phyloP scores from a whole-genome alignment of 2,329 filamentous ascomycete species.

The Berkeleyomyces rouxiae region DNA sequence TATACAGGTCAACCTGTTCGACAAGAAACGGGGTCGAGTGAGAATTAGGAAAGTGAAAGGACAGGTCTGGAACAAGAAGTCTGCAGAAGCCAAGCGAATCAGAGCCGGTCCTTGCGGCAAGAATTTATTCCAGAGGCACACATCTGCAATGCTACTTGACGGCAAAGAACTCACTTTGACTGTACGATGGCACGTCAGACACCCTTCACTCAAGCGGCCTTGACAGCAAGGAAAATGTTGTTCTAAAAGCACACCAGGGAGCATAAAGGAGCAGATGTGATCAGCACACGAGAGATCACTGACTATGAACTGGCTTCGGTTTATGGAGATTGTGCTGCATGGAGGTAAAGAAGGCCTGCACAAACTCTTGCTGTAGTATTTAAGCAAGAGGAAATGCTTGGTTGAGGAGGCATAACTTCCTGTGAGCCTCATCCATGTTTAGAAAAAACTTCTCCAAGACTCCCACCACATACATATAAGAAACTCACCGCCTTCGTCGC shows the following conservation, averaged over 20 bases:
- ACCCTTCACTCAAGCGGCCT: neutral
- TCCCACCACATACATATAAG: neutral
- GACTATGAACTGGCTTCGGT: neutral
- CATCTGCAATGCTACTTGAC: neutral
- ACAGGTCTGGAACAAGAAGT: neutral
- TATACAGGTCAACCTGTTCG: neutral
- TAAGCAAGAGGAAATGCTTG: neutral
- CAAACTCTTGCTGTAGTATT: neutral
- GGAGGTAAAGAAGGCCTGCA: neutral
- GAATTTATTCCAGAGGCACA: neutral
- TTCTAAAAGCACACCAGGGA: neutral
- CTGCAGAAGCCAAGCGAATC: neutral
- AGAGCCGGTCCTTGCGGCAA: neutral
- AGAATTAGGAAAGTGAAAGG: neutral
- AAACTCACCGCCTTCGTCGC: neutral
- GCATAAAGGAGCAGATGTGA: neutral
- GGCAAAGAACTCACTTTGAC: neutral
- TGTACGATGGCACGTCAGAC: neutral
- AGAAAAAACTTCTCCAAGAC: neutral
- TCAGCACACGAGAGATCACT: neutral
- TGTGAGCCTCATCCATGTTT: neutral
- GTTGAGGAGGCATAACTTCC: neutral
- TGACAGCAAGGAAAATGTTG: neutral
- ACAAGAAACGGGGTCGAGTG: neutral
- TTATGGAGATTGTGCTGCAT: neutral